Evolutionary conservation across 805 yeast genomes (phyloP).

Genomic region (Kluyveromyces siamensis): DNA sequence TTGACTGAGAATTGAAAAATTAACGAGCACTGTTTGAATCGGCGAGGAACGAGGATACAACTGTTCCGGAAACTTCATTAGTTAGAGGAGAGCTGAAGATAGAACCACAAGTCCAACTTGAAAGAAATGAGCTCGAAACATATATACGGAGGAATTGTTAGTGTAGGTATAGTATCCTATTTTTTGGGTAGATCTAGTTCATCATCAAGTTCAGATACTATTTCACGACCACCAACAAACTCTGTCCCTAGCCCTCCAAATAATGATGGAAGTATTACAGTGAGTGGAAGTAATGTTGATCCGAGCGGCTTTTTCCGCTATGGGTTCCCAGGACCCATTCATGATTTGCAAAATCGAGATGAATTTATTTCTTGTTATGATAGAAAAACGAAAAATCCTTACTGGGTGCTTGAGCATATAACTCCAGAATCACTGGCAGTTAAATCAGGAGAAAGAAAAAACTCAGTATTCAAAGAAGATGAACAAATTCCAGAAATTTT

Average conservation of each 20-base stretch:
- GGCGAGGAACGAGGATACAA: too few species aligned
- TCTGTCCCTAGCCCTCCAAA: background rate
- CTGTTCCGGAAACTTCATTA: too few species aligned
- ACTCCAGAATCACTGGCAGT: constrained; percentile 58
- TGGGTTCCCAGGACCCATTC: constrained; percentile 94
- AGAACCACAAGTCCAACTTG: too few species aligned
- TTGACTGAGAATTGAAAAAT: too few species aligned
- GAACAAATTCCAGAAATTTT: constrained; percentile 68
- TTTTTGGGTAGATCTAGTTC: background rate
- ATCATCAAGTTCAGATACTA: background rate
- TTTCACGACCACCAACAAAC: background rate
- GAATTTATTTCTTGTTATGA: constrained; percentile 86
- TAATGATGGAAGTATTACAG: constrained; percentile 8
- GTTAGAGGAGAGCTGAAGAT: too few species aligned
- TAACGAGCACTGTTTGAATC: too few species aligned
- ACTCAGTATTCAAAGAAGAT: constrained; percentile 81
- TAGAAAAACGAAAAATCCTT: constrained; percentile 76
- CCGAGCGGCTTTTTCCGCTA: constrained; percentile 82
- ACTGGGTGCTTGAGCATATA: constrained; percentile 80
- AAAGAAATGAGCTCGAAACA: too few species aligned
- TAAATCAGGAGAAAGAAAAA: constrained; percentile 62
- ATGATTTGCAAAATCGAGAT: constrained; percentile 62
- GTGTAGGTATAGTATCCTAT: background rate
- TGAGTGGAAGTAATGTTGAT: constrained; percentile 36
- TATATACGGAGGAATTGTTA: background rate